Conservation (phyloP, 1,284 basidiomycete genomes). For the Ustilago shanxiensis region DNA sequence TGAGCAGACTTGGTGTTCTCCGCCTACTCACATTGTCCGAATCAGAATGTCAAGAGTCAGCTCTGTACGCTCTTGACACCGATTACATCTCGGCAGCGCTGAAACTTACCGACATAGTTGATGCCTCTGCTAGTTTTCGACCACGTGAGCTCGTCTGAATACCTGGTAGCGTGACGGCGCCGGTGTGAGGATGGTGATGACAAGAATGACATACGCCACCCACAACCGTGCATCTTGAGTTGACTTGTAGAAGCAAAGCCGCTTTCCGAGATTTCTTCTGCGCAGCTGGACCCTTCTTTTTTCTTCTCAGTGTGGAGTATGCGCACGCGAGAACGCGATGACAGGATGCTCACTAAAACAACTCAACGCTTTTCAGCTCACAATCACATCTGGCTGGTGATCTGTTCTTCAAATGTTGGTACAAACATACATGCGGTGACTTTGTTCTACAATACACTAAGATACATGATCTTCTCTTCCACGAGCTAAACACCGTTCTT, state of each 20-base stretch:
- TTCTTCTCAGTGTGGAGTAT: slow-evolving; percentile 13
- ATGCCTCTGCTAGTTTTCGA: background rate
- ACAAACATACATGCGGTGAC: background rate
- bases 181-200: background rate
- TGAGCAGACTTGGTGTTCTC: slow-evolving; percentile 19
- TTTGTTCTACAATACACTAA: slow-evolving; percentile 9
- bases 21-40: background rate
- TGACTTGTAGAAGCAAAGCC: background rate
- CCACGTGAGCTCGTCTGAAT: background rate
- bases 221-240: background rate
- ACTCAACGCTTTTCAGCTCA: background rate
- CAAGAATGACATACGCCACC: background rate
- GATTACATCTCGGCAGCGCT: no score
- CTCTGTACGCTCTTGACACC: no score
- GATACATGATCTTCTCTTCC: background rate
- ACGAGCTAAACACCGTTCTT: background rate
- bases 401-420: background rate
- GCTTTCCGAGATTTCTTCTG: slow-evolving; percentile 4
- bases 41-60: no score
- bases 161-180: background rate
- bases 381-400: background rate
- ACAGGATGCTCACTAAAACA: background rate
- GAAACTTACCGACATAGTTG: slow-evolving; percentile 13
- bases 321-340: background rate
- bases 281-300: slow-evolving; percentile 23